A percentile compares a stretch with the other conserved stretches of the same genome.
Conservation (phyloP, 352 stramenopile species). For the Phytophthora pluvialis region DNA sequence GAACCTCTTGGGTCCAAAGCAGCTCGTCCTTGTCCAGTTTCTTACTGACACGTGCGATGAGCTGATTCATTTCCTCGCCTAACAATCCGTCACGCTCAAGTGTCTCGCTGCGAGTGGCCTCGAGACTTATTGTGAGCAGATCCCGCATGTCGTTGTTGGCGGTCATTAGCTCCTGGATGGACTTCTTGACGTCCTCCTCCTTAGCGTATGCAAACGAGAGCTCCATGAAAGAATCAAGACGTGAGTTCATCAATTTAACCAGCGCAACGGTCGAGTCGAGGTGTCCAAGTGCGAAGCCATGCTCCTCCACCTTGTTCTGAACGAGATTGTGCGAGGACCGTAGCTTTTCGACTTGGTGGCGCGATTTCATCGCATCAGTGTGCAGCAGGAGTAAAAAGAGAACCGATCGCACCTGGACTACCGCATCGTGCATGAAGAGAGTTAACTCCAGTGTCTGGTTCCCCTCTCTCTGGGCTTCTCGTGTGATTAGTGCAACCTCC, state of each 20-base stretch:
- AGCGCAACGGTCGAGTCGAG: constrained; percentile 55
- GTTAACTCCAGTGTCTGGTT: constrained; percentile 33
- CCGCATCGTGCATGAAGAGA: constrained; percentile 47
- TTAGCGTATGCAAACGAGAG: constrained; percentile 71
- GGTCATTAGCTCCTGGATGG: constrained; percentile 66
- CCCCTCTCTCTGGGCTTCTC: constrained; percentile 24
- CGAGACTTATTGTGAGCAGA: constrained; percentile 54
- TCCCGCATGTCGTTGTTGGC: constrained; percentile 53
- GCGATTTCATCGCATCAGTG: constrained; percentile 45
- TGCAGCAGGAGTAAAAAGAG: constrained; percentile 59
- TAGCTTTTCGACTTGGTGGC: constrained; percentile 41
- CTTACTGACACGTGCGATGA: constrained; percentile 70
- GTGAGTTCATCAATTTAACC: constrained; percentile 70
- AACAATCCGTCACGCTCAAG: constrained; percentile 58
- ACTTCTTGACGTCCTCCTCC: constrained; percentile 78
- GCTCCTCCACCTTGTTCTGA: constrained; percentile 40
- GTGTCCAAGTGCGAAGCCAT: constrained; percentile 61
- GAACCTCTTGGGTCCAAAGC: constrained; percentile 75
- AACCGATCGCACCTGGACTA: constrained; percentile 67
- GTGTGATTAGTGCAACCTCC: constrained; percentile 30
- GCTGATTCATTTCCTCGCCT: constrained; percentile 64
- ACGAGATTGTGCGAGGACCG: constrained; percentile 38
- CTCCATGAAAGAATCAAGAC: constrained; percentile 70
- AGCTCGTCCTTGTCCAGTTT: constrained; percentile 83
- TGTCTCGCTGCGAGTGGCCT: constrained; percentile 48